Percentiles rank a stretch among this genome's conserved stretches.
Evolutionary conservation across 352 stramenopile species (phyloP).

Genomic region (Saprolegnia diclina): DNA sequence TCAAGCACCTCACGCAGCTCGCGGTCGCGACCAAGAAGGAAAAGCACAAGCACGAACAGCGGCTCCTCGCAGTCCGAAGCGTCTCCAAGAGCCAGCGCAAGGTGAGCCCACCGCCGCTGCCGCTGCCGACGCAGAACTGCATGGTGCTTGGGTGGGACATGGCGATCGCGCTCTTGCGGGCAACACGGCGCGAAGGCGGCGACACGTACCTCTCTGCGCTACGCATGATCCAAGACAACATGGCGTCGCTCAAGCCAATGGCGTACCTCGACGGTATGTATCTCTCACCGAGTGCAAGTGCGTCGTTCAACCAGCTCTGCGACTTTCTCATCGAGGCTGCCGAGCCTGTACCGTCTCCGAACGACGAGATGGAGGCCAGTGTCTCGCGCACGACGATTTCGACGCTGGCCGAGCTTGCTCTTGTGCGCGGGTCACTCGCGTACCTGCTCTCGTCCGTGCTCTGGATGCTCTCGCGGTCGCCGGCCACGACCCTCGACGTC

Average conservation of each 20-base stretch:
- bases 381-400: conserved; percentile 58
- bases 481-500: conserved; percentile 44
- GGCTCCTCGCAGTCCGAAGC: conserved; percentile 42
- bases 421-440: conserved; percentile 62
- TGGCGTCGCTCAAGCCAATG: conserved; percentile 66
- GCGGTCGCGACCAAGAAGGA: conserved; percentile 79
- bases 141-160: conserved; percentile 81
- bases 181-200: conserved; percentile 57
- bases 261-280: conserved; percentile 82
- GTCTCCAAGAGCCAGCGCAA: conserved; percentile 64
- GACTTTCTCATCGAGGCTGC: conserved; percentile 59
- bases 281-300: conserved; percentile 58
- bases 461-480: conserved; percentile 62
- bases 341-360: conserved; percentile 6
- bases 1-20: conserved; percentile 62
- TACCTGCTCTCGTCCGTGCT: conserved; percentile 61
- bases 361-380: conserved; percentile 26
- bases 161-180: conserved; percentile 60
- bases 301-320: conserved; percentile 67
- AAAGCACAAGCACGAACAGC: conserved; percentile 71
- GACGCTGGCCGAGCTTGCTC: conserved; percentile 63
- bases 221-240: conserved; percentile 64
- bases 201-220: conserved; percentile 62
- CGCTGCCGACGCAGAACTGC: conserved; percentile 76
- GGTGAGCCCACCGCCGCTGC: conserved; percentile 58